Base-by-base conservation (phyloP, 2,329 filamentous ascomycete genomes). In the Trichophyton schoenleinii region DNA sequence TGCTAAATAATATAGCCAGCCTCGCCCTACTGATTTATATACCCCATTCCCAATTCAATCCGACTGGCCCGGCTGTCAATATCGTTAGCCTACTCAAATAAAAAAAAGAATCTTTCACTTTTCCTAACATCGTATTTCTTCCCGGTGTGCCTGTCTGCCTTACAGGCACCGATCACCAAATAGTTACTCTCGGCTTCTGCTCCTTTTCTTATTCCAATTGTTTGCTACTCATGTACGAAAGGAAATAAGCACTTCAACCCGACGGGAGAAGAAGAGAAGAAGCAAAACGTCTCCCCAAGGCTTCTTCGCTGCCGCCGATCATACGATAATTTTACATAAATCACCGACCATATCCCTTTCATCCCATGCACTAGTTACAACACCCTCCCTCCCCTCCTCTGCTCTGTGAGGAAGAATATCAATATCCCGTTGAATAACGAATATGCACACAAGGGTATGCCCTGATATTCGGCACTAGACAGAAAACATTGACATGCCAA, bases 1-100 rank as follows among this genome's bases (percentile, higher is more conserved):
- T 34, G 28, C 49, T 53, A 53, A 28, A 36, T 55, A 28, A 55
- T 36, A 55, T 55, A 55, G 52, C 52, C 52, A 55, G 52, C 52
- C 52, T 36, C n/a, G 52, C 31, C 28, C 28, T 55, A 34, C 52
- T 6, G 6, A 7, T 55, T 55, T 55, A 55, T 55, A 55, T 55
- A 55, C 52, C 52, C 49, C 46, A 9, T 31, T n/a, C 18, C 31
- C 20, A 22, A 15, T 55, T 38, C 34, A 28, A 55, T 34, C 15
- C 52, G 52, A 55, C 52, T 36, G 52, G 49, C 25, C 22, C 28
- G 28, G 28, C 31, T 11, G n/a, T 55, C 52, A 34, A n/a, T 55
- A 34, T 18, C 52, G 15, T 55, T 55, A 55, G 52, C 52, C 34
- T 18, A 34, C 25, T 55, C 15, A 36, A 34, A 55, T 55, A 25